Percentiles rank a stretch among this genome's conserved stretches.
These are phyloP conservation scores for Calycina herbarum DNA, from an alignment of 2,329 filamentous ascomycete species.

Conservation along the genomic window DNA sequence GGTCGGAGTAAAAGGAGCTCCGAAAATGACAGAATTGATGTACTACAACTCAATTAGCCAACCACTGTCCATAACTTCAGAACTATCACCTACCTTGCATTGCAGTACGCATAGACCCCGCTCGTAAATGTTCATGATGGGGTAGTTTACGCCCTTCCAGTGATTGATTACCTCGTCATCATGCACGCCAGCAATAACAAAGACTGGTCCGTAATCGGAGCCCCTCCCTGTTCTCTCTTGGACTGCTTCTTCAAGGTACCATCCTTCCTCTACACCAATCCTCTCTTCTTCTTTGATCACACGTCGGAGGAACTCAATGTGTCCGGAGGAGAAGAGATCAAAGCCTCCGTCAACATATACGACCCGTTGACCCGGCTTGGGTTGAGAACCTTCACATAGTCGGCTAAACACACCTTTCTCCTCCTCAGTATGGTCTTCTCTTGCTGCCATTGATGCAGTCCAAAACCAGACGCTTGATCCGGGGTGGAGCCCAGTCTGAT, in stretches of 20 bases:
- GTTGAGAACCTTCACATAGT: constrained; percentile 70
- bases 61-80: background rate
- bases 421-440: constrained; percentile 44
- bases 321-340: constrained; percentile 93
- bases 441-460: constrained; percentile 50
- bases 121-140: constrained; percentile 99
- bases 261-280: constrained; percentile 66
- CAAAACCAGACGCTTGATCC: constrained; percentile 87
- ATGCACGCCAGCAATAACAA: constrained; percentile 90
- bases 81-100: constrained; percentile 66
- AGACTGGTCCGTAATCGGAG: constrained; percentile 77
- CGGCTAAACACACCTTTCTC: constrained; percentile 66
- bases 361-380: constrained; percentile 75
- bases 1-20: constrained; percentile 85
- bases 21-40: constrained; percentile 83
- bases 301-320: constrained; percentile 87
- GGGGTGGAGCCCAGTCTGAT: constrained; percentile 75
- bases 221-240: constrained; percentile 62
- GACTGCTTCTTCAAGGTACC: constrained; percentile 68
- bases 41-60: constrained; percentile 54
- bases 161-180: constrained; percentile 93
- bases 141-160: constrained; percentile 97
- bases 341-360: constrained; percentile 97
- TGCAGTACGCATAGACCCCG: constrained; percentile 93
- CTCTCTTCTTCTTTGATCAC: constrained; percentile 74